Evolutionary conservation across 176 grass and related monocot species (phyloP).

Genomic region (Juncus inflexus): DNA sequence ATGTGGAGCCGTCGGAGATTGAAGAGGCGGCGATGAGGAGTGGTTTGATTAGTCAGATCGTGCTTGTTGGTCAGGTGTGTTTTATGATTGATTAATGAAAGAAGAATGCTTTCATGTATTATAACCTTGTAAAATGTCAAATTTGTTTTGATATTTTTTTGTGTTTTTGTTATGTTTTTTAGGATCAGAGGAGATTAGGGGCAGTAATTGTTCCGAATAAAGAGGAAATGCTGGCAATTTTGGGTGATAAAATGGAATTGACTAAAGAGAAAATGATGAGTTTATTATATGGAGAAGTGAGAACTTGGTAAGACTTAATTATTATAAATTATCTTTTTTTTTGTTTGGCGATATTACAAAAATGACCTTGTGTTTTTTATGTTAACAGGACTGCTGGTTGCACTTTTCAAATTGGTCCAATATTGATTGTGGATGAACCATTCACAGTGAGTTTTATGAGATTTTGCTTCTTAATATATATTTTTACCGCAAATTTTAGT

Average conservation of each 20-base stretch:
- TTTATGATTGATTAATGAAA: neutral
- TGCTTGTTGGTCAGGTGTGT: conserved; percentile 79
- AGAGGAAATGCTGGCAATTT: conserved; percentile 54
- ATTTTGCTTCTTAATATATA: neutral
- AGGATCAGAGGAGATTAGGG: conserved; percentile 76
- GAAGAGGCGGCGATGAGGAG: conserved; percentile 73
- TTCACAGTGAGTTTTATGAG: conserved; percentile 48
- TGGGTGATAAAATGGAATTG: conserved; percentile 32
- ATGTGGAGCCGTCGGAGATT: conserved; percentile 84
- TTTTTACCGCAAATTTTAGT: neutral
- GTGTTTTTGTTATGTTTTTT: conserved; percentile 21
- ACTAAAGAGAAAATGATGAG: conserved; percentile 45
- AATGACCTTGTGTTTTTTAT: too few relatives aligned
- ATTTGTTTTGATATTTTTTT: conserved; percentile 8
- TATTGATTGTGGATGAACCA: conserved; percentile 63
- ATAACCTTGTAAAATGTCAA: neutral
- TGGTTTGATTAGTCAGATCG: conserved; percentile 80
- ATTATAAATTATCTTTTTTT: neutral
- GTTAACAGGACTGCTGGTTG: conserved; percentile 50
- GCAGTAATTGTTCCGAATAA: conserved; percentile 85
- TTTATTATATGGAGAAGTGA: conserved; percentile 61
- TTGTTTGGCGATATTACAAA: conserved; percentile 1
- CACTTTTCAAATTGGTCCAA: conserved; percentile 69
- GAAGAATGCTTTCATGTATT: neutral
- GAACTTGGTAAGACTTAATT: conserved; percentile 43